Percentiles rank a stretch among this genome's conserved stretches.
Evolutionary conservation across 163 green algal genomes (phyloP).

Genomic region (Chlorella variabilis): DNA sequence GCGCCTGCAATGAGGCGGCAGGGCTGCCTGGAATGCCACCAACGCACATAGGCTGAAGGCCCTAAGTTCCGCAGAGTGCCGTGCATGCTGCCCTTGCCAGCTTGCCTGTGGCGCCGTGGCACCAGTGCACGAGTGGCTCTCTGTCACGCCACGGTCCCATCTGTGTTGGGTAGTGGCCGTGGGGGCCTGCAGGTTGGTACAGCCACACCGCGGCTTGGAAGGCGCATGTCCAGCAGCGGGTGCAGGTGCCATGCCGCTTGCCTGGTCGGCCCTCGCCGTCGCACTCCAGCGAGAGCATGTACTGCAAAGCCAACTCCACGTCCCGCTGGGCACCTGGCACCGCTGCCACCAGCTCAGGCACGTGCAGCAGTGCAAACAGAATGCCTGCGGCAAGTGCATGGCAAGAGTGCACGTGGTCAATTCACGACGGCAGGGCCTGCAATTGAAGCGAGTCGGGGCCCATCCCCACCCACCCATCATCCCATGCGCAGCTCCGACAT

Average conservation of each 20-base stretch:
- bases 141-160: constrained; percentile 27
- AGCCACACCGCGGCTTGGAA: neutral
- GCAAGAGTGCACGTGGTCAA: no score
- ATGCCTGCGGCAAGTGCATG: constrained; percentile 52
- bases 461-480: constrained; percentile 35
- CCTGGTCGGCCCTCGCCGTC: constrained; percentile 8
- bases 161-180: constrained; percentile 40
- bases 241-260: neutral
- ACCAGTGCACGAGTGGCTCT: constrained; percentile 70
- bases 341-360: constrained; percentile 27
- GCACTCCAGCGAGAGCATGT: constrained; percentile 40
- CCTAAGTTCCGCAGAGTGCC: no score
- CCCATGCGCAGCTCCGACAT: constrained; percentile 45
- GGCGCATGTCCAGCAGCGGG: neutral
- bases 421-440: no score
- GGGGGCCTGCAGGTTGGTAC: constrained; percentile 20
- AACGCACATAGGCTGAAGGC: neutral
- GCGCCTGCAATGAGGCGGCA: constrained; percentile 49
- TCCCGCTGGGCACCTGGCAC: neutral
- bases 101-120: constrained; percentile 58
- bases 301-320: constrained; percentile 23
- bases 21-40: neutral
- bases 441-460: no score
- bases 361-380: constrained; percentile 66
- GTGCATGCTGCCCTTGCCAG: no score